These are phyloP conservation scores for Ganoderma leucocontextum DNA, from an alignment of 1,284 basidiomycete genomes.

Conservation along the genomic window DNA sequence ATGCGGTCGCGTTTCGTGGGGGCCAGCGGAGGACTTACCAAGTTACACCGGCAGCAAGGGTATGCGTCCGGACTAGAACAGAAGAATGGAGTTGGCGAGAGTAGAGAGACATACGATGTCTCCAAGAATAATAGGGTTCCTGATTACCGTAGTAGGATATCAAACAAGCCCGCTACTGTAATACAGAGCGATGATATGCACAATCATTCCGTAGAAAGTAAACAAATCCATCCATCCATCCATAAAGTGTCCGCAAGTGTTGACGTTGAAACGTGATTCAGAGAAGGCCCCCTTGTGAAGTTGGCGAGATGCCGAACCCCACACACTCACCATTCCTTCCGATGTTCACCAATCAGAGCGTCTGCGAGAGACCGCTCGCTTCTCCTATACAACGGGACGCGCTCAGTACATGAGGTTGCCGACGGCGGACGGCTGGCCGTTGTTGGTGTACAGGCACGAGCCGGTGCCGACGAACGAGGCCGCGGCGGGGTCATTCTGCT, in stretches of 20 bases:
- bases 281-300: not conserved
- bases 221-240: not conserved
- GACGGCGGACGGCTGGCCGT: constrained; percentile 4
- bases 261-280: not conserved
- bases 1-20: too few relatives aligned
- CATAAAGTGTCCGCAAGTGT: not conserved
- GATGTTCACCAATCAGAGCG: not conserved
- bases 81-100: too few relatives aligned
- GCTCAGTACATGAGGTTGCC: constrained; percentile 8
- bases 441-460: constrained; percentile 7
- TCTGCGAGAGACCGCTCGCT: not conserved
- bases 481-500: not conserved
- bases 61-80: too few relatives aligned
- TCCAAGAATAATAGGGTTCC: too few relatives aligned
- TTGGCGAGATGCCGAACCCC: not conserved
- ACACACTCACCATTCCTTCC: not conserved
- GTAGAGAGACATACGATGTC: too few relatives aligned
- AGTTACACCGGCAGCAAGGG: too few relatives aligned
- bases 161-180: not conserved
- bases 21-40: too few relatives aligned
- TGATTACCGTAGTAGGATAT: not conserved
- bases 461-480: constrained; percentile 8
- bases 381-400: too few relatives aligned
- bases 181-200: not conserved
- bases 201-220: not conserved